Evolutionary conservation across 345 rosid species (phyloP).

Genomic region (Dimocarpus longan): DNA sequence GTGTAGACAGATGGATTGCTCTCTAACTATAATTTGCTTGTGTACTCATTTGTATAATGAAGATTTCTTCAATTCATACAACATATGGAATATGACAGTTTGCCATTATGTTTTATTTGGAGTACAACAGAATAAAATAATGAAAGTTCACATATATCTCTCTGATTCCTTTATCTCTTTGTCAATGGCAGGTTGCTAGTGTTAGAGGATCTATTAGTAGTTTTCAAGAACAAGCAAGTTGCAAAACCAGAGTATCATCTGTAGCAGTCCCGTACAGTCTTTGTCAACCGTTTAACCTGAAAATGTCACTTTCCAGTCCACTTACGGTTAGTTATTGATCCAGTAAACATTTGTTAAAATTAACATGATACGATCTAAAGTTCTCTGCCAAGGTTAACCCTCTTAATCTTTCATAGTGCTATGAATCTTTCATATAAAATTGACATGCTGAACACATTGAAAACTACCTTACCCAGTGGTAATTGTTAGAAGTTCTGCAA

Average conservation of each 20-base stretch:
- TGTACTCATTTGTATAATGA: not conserved
- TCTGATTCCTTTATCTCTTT: slow-evolving; percentile 21
- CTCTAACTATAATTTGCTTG: not conserved
- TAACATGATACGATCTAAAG: not conserved
- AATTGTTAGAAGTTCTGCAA: not conserved
- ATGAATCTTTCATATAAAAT: not conserved
- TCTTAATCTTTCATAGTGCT: not conserved
- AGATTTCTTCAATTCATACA: not conserved
- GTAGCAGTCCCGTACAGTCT: slow-evolving; percentile 67
- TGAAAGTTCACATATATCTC: not conserved
- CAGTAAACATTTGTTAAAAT: not conserved
- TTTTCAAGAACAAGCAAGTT: slow-evolving; percentile 90
- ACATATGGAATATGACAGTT: not conserved
- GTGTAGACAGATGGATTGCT: not conserved
- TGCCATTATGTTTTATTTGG: not conserved
- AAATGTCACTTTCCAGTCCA: slow-evolving; percentile 72
- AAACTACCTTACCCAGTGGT: not conserved
- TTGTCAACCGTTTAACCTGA: slow-evolving; percentile 69
- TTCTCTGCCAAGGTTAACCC: not conserved
- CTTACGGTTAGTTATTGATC: slow-evolving; percentile 51
- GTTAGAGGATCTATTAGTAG: slow-evolving; percentile 84
- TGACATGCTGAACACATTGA: not conserved
- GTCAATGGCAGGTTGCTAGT: slow-evolving; percentile 80
- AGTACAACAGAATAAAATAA: not conserved
- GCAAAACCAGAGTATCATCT: slow-evolving; percentile 63